A percentile compares a stretch with the other conserved stretches of the same genome.
Conservation (phyloP, 129 eudicot genomes). For the Flaveria ramosissima region DNA sequence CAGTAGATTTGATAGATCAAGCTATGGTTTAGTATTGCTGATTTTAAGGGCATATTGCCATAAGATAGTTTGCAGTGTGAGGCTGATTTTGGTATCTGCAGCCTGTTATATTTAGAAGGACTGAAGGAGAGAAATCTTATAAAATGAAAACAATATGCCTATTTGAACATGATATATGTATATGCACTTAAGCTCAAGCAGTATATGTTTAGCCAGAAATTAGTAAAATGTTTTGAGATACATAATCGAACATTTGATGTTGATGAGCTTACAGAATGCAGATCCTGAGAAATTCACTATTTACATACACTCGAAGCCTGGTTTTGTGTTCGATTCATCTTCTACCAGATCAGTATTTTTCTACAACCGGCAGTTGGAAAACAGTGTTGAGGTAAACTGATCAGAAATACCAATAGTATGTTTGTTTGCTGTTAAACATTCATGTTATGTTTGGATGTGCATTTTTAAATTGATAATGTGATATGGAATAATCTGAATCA, state of each 20-base stretch:
- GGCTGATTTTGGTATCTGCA: neutral
- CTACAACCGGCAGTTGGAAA: constrained; percentile 44
- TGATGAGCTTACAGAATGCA: constrained; percentile 54
- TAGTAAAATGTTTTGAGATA: neutral
- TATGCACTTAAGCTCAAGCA: neutral
- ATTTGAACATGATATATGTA: constrained; percentile 6
- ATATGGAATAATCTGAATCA: neutral
- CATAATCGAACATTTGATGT: constrained; percentile 23
- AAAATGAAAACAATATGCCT: neutral
- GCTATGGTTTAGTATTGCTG: neutral
- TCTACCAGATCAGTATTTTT: constrained; percentile 46
- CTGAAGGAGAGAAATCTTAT: neutral
- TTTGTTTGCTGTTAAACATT: neutral
- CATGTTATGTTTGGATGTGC: constrained; percentile 5
- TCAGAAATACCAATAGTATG: neutral
- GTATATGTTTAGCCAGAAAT: neutral
- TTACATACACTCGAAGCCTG: constrained; percentile 58
- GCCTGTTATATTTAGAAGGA: neutral
- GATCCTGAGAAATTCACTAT: constrained; percentile 47
- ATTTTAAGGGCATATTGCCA: neutral
- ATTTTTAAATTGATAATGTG: neutral
- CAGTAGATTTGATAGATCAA: neutral
- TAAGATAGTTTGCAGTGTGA: neutral
- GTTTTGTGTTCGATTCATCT: constrained; percentile 43
- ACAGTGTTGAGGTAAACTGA: constrained; percentile 45